These are phyloP conservation scores for Pseudozyma hubeiensis DNA, from an alignment of 1,284 basidiomycete genomes.

Conservation along the genomic window DNA sequence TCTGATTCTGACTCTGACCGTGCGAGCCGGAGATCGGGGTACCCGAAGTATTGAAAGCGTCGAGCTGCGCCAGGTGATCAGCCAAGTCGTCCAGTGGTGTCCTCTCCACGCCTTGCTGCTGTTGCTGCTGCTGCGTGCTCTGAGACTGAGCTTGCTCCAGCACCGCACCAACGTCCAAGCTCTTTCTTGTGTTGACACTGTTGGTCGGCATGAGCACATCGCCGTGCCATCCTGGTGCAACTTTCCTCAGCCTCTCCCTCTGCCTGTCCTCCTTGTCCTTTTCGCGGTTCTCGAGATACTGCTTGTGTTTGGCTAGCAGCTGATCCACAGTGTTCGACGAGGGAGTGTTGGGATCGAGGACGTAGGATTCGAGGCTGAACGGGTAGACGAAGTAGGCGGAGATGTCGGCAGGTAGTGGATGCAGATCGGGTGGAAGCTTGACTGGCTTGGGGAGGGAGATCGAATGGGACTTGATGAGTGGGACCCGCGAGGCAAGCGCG, in stretches of 20 bases:
- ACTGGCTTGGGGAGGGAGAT: slow-evolving; percentile 38
- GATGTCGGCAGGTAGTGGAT: slow-evolving; percentile 58
- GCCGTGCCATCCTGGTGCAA: slow-evolving; percentile 42
- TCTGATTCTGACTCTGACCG: background rate
- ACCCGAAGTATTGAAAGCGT: slow-evolving; percentile 13
- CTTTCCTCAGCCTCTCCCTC: slow-evolving; percentile 18
- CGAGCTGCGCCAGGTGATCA: slow-evolving; percentile 48
- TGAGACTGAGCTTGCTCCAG: background rate
- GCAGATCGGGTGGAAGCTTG: slow-evolving; percentile 41
- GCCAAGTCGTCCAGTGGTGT: slow-evolving; percentile 47
- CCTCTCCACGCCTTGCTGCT: slow-evolving; percentile 20
- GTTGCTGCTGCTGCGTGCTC: background rate
- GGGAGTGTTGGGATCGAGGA: slow-evolving; percentile 44
- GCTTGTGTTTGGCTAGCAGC: slow-evolving; percentile 26
- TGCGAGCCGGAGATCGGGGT: background rate
- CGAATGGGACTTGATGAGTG: slow-evolving; percentile 57
- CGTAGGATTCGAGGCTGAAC: slow-evolving; percentile 58
- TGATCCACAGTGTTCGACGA: slow-evolving; percentile 29
- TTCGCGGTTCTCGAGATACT: slow-evolving; percentile 32
- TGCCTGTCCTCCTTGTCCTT: slow-evolving; percentile 20
- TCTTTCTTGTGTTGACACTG: background rate
- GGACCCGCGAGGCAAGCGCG: slow-evolving; percentile 44
- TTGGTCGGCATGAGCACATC: slow-evolving; percentile 28
- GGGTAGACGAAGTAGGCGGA: slow-evolving; percentile 62
- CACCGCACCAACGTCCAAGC: background rate